Evolutionary conservation across 768 basidiomycete species (phyloP).

Genomic region (Tricholoma sp.): DNA sequence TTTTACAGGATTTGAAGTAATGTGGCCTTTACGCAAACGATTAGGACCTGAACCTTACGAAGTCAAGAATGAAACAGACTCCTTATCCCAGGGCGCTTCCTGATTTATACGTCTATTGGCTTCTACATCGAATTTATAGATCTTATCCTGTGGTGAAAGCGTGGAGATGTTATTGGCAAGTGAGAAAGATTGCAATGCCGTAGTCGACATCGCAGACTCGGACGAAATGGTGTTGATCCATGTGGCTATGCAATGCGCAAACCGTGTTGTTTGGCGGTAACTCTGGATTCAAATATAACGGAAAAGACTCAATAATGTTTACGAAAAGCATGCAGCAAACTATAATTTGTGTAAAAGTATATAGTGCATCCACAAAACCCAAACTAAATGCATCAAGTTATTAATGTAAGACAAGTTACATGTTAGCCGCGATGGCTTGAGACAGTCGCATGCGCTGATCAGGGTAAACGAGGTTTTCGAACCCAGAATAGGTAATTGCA

Average conservation of each 20-base stretch:
- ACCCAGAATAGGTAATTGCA: slow-evolving; percentile 89
- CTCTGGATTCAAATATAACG: not conserved
- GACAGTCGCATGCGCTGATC: not conserved
- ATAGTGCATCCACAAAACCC: not conserved
- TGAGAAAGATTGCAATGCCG: slow-evolving; percentile 69
- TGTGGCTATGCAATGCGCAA: not conserved
- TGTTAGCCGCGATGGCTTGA: too few species aligned
- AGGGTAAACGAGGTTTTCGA: slow-evolving; percentile 48
- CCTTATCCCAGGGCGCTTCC: slow-evolving; percentile 79
- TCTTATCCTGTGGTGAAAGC: slow-evolving; percentile 71
- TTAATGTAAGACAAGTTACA: too few species aligned
- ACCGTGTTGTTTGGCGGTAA: not conserved
- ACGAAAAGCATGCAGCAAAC: too few species aligned
- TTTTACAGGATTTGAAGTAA: slow-evolving; percentile 87
- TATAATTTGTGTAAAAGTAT: too few species aligned
- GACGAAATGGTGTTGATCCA: not conserved
- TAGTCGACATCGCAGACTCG: slow-evolving; percentile 28
- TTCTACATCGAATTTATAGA: slow-evolving; percentile 69
- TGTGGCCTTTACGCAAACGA: slow-evolving; percentile 47
- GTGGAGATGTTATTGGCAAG: slow-evolving; percentile 67
- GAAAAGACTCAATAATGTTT: too few species aligned
- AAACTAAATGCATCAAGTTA: too few species aligned
- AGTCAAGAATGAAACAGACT: slow-evolving; percentile 46
- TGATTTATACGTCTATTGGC: slow-evolving; percentile 62
- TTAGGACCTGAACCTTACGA: slow-evolving; percentile 3